Conservation (phyloP, 306 rosid species). For the Rubus idaeus region DNA sequence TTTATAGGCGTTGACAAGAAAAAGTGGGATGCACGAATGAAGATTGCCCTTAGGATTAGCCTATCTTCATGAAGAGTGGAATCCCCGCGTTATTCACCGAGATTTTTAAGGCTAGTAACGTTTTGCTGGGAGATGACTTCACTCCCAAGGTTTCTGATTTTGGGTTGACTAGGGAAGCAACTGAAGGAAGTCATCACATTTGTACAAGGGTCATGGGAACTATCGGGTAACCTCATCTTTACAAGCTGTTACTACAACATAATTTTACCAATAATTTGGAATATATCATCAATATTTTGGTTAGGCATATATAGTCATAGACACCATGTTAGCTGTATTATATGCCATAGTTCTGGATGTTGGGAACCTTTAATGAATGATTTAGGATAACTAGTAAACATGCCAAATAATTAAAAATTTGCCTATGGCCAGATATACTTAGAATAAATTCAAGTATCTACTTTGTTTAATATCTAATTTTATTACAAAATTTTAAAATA, state of each 20-base stretch:
- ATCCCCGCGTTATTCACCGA: slow-evolving; percentile 92
- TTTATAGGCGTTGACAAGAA: slow-evolving; percentile 68
- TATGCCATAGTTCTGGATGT: not conserved
- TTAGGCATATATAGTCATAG: not conserved
- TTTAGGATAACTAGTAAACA: not conserved
- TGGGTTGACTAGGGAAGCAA: slow-evolving; percentile 98
- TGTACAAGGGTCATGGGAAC: slow-evolving; percentile 98
- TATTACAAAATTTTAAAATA: too few relatives aligned
- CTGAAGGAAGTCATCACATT: slow-evolving; percentile 80
- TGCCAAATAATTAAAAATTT: not conserved
- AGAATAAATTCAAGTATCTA: too few relatives aligned
- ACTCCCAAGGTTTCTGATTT: slow-evolving; percentile 97
- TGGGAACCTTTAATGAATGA: not conserved
- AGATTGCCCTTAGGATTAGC: slow-evolving; percentile 96
- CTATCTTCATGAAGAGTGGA: slow-evolving; percentile 96
- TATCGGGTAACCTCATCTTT: slow-evolving; percentile 62
- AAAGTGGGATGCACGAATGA: slow-evolving; percentile 87
- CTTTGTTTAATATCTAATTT: too few relatives aligned
- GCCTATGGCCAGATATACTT: not conserved
- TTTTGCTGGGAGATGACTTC: slow-evolving; percentile 84
- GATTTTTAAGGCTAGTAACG: slow-evolving; percentile 94
- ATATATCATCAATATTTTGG: not conserved
- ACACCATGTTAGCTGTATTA: not conserved
- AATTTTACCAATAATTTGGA: slow-evolving; percentile 9
- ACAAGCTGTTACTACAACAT: not conserved